Evolutionary conservation across 169 alveolate species (phyloP).

Genomic region (Haemoproteus tartakovskyi): DNA sequence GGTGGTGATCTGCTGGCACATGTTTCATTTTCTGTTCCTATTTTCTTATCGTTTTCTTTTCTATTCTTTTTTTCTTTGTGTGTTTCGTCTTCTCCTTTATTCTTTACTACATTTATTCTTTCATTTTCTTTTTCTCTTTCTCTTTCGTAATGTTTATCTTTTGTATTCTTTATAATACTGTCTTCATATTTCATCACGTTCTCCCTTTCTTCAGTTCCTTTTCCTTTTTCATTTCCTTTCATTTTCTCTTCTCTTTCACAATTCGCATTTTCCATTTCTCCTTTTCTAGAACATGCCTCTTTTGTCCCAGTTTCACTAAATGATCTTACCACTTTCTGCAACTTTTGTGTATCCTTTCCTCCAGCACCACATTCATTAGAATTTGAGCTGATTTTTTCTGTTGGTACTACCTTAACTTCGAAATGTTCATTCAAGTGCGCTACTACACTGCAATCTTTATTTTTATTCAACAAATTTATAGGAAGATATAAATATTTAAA

Average conservation of each 20-base stretch:
- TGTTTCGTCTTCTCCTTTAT: neutral
- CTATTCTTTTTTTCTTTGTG: neutral
- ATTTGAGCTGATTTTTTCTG: too few relatives aligned
- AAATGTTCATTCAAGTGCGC: slow-evolving; percentile 36
- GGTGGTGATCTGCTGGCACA: slow-evolving; percentile 8
- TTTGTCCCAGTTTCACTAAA: too few relatives aligned
- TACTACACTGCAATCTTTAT: slow-evolving; percentile 3
- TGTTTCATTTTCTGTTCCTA: neutral
- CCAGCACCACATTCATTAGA: too few relatives aligned
- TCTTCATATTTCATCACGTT: neutral
- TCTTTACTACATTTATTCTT: neutral
- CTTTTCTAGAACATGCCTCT: too few relatives aligned
- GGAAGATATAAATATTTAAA: slow-evolving; percentile 53
- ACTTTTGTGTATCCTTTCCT: too few relatives aligned
- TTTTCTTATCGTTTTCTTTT: neutral
- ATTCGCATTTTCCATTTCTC: too few relatives aligned
- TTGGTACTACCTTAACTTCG: too few relatives aligned
- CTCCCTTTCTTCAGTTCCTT: neutral
- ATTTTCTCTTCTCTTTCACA: neutral
- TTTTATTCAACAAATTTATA: slow-evolving; percentile 1
- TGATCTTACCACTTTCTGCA: too few relatives aligned
- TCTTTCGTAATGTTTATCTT: too few relatives aligned
- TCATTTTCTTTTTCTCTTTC: neutral
- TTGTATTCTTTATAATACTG: too few relatives aligned
- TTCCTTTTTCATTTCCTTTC: neutral